Conservation (phyloP, 1,139 yeast genomes). For the Pichia sp. region DNA sequence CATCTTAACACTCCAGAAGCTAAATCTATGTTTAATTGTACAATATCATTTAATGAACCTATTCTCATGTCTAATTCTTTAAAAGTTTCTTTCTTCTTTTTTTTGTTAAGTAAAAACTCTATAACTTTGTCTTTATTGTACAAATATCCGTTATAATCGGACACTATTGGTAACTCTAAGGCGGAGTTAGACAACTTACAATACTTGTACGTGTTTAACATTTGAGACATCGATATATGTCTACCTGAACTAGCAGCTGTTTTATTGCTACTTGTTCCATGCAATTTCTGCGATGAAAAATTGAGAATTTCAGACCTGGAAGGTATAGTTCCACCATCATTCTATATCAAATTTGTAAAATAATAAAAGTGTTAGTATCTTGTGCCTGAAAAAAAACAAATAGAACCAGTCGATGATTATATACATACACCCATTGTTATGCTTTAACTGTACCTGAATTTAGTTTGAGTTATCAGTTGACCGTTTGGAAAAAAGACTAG, state of each 20-base stretch:
- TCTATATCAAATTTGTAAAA: constrained; percentile 23
- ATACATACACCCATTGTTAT: no score
- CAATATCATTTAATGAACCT: constrained; percentile 42
- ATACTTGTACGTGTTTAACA: constrained; percentile 34
- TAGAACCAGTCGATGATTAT: no score
- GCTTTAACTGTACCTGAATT: no score
- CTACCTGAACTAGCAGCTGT: background rate
- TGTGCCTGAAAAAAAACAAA: no score
- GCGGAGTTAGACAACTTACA: constrained; percentile 39
- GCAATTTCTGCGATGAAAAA: constrained; percentile 17
- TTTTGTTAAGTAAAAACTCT: constrained; percentile 36
- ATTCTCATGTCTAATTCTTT: constrained; percentile 13
- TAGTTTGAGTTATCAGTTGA: no score
- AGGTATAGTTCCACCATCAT: constrained; percentile 50
- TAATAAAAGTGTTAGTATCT: background rate
- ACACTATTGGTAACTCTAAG: constrained; percentile 48
- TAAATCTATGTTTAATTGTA: constrained; percentile 34
- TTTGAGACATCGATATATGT: constrained; percentile 6
- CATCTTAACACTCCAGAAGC: constrained; percentile 19
- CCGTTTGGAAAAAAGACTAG: no score
- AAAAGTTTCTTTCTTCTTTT: background rate
- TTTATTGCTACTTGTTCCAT: background rate
- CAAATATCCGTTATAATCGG: constrained; percentile 67
- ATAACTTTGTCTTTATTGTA: constrained; percentile 64
- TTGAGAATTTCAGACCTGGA: constrained; percentile 37